Evolutionary conservation across 441 rosid species (phyloP).

Genomic region (Sinapis alba): DNA sequence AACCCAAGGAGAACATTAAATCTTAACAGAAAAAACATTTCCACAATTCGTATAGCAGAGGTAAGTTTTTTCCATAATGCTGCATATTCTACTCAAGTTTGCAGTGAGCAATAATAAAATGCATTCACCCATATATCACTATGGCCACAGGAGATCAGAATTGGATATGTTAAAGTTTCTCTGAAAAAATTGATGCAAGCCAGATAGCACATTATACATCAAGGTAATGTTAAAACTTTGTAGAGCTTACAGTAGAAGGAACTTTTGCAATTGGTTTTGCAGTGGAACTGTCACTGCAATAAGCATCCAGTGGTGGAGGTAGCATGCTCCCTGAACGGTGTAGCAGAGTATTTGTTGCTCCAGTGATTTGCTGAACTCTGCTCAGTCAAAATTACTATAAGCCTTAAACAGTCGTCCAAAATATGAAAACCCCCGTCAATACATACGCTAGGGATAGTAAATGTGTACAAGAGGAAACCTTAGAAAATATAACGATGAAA

Average conservation of each 20-base stretch:
- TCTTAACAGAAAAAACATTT: background rate
- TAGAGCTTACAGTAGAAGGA: conserved; percentile 44
- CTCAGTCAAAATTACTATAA: conserved; percentile 39
- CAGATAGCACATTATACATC: background rate
- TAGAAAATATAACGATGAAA: background rate
- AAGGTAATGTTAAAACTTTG: background rate
- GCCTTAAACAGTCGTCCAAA: conserved; percentile 1
- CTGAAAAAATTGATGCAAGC: background rate
- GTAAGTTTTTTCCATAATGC: background rate
- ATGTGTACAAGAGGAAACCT: background rate
- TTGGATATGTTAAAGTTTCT: background rate
- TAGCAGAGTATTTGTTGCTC: conserved; percentile 41
- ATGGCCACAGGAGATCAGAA: background rate
- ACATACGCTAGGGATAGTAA: background rate
- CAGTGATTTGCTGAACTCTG: conserved; percentile 53
- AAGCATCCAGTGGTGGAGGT: conserved; percentile 49
- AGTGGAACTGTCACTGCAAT: conserved; percentile 35
- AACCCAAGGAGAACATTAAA: background rate
- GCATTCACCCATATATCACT: conserved; percentile 8
- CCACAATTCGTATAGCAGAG: background rate
- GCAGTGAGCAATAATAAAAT: conserved; percentile 5
- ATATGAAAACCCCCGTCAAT: background rate
- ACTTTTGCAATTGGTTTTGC: conserved; percentile 41
- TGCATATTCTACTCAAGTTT: conserved; percentile 9
- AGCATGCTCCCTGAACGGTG: conserved; percentile 47